Evolutionary conservation across 1,139 yeast genomes (phyloP).

Genomic region (Petasospora fabianii): DNA sequence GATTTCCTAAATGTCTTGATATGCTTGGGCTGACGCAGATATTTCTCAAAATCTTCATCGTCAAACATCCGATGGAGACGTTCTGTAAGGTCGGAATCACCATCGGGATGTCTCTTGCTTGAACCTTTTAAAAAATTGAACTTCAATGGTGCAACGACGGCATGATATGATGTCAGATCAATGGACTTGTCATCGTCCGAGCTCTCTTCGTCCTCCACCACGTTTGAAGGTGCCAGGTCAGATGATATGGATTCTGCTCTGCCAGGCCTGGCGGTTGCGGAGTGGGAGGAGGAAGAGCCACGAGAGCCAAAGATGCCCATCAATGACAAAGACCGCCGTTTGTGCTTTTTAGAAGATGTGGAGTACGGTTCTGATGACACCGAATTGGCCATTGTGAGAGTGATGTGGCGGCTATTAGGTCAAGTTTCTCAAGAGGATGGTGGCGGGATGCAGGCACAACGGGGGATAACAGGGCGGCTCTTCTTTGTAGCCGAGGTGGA

Average conservation of each 20-base stretch:
- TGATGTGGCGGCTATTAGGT: too few relatives aligned
- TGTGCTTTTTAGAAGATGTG: slow-evolving; percentile 1
- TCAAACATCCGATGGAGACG: slow-evolving; percentile 24
- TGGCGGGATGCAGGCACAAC: too few relatives aligned
- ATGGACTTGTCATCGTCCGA: slow-evolving; percentile 20
- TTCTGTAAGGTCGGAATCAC: slow-evolving; percentile 4
- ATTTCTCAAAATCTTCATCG: slow-evolving; percentile 34
- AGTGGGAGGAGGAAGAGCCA: neutral
- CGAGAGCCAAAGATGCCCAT: slow-evolving; percentile 10
- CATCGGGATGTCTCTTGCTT: slow-evolving; percentile 1
- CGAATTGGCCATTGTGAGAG: too few relatives aligned
- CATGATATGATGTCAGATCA: slow-evolving; percentile 22
- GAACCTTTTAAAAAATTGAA: slow-evolving; percentile 15
- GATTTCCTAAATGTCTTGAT: slow-evolving; percentile 45
- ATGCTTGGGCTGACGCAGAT: slow-evolving; percentile 51
- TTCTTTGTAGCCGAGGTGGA: too few relatives aligned
- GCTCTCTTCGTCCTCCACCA: slow-evolving; percentile 13
- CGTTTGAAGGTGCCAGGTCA: neutral
- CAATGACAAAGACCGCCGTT: slow-evolving; percentile 5
- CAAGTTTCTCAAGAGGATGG: too few relatives aligned
- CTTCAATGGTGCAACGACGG: slow-evolving; percentile 27
- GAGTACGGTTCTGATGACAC: too few relatives aligned
- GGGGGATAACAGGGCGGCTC: too few relatives aligned
- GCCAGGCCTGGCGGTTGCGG: too few relatives aligned
- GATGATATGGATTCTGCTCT: neutral